Evolutionary conservation across 805 yeast genomes (phyloP).

Genomic region (Ogataea chonburiensis): DNA sequence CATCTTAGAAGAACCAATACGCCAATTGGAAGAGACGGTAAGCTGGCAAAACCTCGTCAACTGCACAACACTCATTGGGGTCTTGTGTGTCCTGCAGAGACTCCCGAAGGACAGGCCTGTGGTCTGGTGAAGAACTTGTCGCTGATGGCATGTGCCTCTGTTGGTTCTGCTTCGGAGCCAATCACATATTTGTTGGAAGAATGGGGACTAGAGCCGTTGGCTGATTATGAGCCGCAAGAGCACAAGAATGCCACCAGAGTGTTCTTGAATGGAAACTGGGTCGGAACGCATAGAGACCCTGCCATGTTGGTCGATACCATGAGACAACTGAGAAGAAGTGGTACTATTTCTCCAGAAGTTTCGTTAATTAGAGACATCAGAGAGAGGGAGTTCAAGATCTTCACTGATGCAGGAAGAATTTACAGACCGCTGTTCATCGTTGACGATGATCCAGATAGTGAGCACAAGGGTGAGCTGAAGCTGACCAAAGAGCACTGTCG

Average conservation of each 20-base stretch:
- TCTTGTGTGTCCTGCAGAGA: constrained; percentile 98
- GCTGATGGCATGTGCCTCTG: constrained; percentile 95
- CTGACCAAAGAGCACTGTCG: constrained; percentile 82
- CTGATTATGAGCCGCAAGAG: constrained; percentile 91
- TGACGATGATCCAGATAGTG: constrained; percentile 74
- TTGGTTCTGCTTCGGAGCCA: constrained; percentile 96
- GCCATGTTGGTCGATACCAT: constrained; percentile 87
- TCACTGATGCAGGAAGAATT: constrained; percentile 98
- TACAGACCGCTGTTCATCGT: constrained; percentile 95
- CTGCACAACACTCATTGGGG: constrained; percentile 99
- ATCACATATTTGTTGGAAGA: constrained; percentile 90
- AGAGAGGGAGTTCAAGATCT: constrained; percentile 92
- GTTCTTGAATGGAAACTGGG: constrained; percentile 99
- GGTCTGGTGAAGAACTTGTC: constrained; percentile 97
- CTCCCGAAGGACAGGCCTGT: constrained; percentile 99
- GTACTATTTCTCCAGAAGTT: constrained; percentile 94
- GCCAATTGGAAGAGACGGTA: constrained; percentile 99
- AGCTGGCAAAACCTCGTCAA: constrained; percentile 98
- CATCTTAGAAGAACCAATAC: constrained; percentile 99
- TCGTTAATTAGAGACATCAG: constrained; percentile 95
- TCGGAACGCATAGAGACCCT: constrained; percentile 97
- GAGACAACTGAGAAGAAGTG: constrained; percentile 88
- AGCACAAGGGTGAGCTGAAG: constrained; percentile 70
- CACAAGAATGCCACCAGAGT: constrained; percentile 90
- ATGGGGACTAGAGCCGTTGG: constrained; percentile 99